Evolutionary conservation across 306 rosid genomes (phyloP).

Genomic region (Lathyrus oleraceus): DNA sequence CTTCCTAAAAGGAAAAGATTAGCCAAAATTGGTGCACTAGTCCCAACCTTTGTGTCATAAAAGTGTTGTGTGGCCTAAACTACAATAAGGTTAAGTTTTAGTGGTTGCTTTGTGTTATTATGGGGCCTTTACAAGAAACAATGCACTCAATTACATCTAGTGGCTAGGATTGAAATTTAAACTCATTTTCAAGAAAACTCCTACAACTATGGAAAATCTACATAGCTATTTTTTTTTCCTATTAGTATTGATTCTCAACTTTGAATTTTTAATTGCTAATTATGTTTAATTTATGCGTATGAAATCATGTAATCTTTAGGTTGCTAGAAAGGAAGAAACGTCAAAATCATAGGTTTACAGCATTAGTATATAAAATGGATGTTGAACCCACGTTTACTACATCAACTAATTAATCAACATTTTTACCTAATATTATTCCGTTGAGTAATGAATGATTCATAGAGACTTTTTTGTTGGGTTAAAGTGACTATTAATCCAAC

Average conservation of each 20-base stretch:
- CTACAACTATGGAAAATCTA: slow-evolving; percentile 23
- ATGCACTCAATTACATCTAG: slow-evolving; percentile 18
- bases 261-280: background rate
- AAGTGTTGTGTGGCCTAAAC: slow-evolving; percentile 29
- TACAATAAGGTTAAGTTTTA: slow-evolving; percentile 33
- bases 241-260: background rate
- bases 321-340: background rate
- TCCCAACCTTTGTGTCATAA: slow-evolving; percentile 28
- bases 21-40: slow-evolving; percentile 27
- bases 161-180: slow-evolving; percentile 37
- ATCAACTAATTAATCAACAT: background rate
- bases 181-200: slow-evolving; percentile 42
- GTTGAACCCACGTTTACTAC: background rate
- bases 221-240: background rate
- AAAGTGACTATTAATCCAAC: too few relatives aligned
- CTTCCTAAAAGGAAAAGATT: slow-evolving; percentile 30
- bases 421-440: background rate
- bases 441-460: background rate
- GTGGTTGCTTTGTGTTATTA: slow-evolving; percentile 45
- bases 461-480: too few relatives aligned
- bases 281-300: background rate
- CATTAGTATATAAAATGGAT: background rate
- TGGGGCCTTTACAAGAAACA: slow-evolving; percentile 34
- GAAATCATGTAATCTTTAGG: background rate
- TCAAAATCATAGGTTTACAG: background rate